A percentile compares a stretch with the other conserved stretches of the same genome.
Conservation (phyloP, 768 basidiomycete species). For the Termitomyces sp. region DNA sequence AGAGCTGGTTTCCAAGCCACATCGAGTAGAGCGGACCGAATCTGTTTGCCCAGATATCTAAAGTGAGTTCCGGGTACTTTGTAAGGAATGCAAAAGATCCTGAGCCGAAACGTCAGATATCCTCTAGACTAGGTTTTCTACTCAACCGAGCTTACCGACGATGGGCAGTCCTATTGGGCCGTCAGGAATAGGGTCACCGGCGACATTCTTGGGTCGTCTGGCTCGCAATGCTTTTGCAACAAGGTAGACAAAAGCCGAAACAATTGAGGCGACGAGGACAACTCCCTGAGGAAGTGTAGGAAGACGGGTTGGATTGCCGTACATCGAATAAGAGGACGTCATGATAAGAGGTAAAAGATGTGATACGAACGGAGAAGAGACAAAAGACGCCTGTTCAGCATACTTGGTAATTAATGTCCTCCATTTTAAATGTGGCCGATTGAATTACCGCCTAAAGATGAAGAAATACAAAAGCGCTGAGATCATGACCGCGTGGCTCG, state of each 20-base stretch:
- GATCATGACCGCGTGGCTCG: slow-evolving; percentile 7
- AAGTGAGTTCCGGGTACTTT: slow-evolving; percentile 34
- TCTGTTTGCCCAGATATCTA: slow-evolving; percentile 35
- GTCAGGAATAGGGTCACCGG: slow-evolving; percentile 16
- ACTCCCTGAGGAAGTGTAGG: slow-evolving; percentile 15
- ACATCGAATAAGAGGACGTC: slow-evolving; percentile 5
- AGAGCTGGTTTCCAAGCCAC: slow-evolving; percentile 41
- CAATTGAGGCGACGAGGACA: slow-evolving; percentile 17
- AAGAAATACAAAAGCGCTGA: neutral
- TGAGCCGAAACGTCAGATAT: neutral
- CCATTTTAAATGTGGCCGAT: slow-evolving; percentile 2
- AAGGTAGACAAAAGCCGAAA: slow-evolving; percentile 18
- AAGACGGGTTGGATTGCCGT: slow-evolving; percentile 5
- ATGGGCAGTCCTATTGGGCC: slow-evolving; percentile 19
- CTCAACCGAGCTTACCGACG: slow-evolving; percentile 10
- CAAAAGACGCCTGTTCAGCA: neutral
- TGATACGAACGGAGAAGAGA: neutral
- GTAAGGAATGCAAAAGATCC: slow-evolving; percentile 34
- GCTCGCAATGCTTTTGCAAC: slow-evolving; percentile 7
- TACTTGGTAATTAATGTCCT: neutral
- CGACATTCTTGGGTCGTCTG: slow-evolving; percentile 8
- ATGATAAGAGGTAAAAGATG: slow-evolving; percentile 8
- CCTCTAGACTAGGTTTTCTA: neutral
- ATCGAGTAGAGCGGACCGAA: slow-evolving; percentile 40
- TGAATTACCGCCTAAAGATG: slow-evolving; percentile 1